A percentile compares a stretch with the other conserved stretches of the same genome.
Conservation (phyloP, 352 stramenopile species). For the Globisporangium ultimum region DNA sequence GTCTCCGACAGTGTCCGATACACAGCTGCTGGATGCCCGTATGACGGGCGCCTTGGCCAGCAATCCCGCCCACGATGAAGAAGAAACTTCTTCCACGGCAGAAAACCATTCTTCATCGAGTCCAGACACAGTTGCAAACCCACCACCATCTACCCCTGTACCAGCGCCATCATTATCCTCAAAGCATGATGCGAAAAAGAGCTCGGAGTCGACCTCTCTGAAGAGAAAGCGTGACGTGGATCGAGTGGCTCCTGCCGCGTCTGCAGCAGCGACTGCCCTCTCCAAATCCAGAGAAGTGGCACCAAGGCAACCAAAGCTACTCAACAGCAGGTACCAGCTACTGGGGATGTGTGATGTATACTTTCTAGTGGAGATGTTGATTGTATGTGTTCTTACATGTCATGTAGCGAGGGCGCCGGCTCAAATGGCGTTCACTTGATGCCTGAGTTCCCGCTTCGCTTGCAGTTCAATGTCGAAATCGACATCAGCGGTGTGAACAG, state of each 20-base stretch:
- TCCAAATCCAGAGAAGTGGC: constrained; percentile 64
- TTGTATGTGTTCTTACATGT: not conserved
- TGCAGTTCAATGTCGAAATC: constrained; percentile 68
- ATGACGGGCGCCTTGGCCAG: constrained; percentile 35
- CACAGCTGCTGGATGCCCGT: constrained; percentile 49
- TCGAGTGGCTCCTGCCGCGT: constrained; percentile 13
- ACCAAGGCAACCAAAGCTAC: constrained; percentile 42
- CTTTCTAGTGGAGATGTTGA: not conserved
- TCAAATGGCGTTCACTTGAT: constrained; percentile 36
- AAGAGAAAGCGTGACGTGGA: constrained; percentile 74
- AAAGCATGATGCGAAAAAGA: constrained; percentile 32
- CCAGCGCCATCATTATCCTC: constrained; percentile 16
- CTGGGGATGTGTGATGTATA: too few species aligned
- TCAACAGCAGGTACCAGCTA: constrained; percentile 50
- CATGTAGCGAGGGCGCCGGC: constrained; percentile 16
- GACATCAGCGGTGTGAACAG: constrained; percentile 15
- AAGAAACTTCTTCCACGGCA: not conserved
- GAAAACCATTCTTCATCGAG: not conserved
- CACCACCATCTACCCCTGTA: not conserved
- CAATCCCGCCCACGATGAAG: constrained; percentile 16
- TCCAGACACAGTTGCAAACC: not conserved
- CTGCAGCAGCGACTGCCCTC: constrained; percentile 19
- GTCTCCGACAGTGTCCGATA: constrained; percentile 47
- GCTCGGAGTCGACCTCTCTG: constrained; percentile 26
- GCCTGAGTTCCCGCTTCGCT: constrained; percentile 49